Evolutionary conservation across 768 basidiomycete species (phyloP).

Genomic region (Amanita phalloides): DNA sequence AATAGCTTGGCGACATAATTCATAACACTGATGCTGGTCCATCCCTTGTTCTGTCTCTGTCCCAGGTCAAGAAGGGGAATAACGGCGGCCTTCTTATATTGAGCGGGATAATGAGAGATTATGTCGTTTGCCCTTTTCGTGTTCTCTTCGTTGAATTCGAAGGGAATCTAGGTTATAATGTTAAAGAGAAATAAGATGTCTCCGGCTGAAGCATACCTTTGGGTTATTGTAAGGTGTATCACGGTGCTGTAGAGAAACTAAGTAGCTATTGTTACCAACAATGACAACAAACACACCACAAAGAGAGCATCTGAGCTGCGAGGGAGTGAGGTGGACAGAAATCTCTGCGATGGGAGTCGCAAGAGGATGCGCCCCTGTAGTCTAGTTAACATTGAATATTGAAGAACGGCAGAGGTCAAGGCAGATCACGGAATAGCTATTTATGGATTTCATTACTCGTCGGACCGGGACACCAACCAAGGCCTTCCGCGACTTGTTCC

Average conservation of each 20-base stretch:
- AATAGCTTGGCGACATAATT: slow-evolving; percentile 93
- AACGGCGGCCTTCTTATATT: slow-evolving; percentile 98
- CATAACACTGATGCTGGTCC: slow-evolving; percentile 98
- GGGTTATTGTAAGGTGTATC: slow-evolving; percentile 94
- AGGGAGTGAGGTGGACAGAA: slow-evolving; percentile 30
- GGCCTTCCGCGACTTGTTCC: too few species aligned
- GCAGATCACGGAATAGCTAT: neutral
- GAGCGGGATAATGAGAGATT: slow-evolving; percentile 88
- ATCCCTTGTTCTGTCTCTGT: slow-evolving; percentile 96
- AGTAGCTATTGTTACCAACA: slow-evolving; percentile 6
- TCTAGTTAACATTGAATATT: neutral
- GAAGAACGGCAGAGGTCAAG: neutral
- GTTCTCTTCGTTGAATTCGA: slow-evolving; percentile 77
- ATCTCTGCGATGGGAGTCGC: slow-evolving; percentile 9
- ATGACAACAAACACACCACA: slow-evolving; percentile 44
- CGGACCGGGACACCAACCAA: too few species aligned
- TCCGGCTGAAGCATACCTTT: slow-evolving; percentile 34
- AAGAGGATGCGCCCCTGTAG: neutral
- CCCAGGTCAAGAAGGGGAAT: slow-evolving; percentile 95
- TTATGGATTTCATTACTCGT: neutral
- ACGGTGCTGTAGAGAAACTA: slow-evolving; percentile 56
- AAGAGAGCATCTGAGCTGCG: slow-evolving; percentile 78
- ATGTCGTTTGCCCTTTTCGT: slow-evolving; percentile 79
- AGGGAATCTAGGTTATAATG: slow-evolving; percentile 57
- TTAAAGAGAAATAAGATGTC: neutral